Evolutionary conservation across 139 green algal species (phyloP), one percentile per base, ranked within the genome.

Genomic region (Ettlia oleoabundans): DNA sequence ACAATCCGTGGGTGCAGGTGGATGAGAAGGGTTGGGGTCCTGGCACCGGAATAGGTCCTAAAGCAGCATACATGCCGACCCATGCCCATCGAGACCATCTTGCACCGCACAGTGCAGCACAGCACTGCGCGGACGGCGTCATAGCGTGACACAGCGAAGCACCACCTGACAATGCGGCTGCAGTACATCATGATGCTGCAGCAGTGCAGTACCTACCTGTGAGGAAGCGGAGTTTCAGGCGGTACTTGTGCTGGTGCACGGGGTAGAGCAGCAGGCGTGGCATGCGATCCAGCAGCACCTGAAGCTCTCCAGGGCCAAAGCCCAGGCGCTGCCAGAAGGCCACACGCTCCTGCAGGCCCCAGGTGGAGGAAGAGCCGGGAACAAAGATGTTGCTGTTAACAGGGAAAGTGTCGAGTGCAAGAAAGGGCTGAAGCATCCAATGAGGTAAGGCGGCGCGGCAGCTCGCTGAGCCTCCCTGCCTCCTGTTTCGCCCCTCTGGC

Each of bases 151-250:
- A n/a, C n/a, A 63, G 15, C n/a, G 30, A 43, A 6, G 7, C 4
- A 19, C 0, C 47, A 63, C 7, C 68, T 21, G 7, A 35, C 3
- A 41, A 10, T 42, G n/a, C 70, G 30, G 15, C 40, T 18, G 21
- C 24, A 18, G 26, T 65, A 1, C 71, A 78, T 15, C 55, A 28
- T 15, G 18, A n/a, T 15, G 18, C 5, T 9, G 21, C 5, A 22
- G 32, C 51, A 26, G 26, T 26, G 33, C 41, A 6, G 18, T n/a
- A n/a, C 75, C 0, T 19, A 71, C 62, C 42, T 0, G 7, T 35
- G 64, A 88, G 72, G 78, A 86, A 86, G 30, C 30, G 8, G 9
- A 88, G 70, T 41, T 88, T 88, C 30, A 40, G 41, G 18, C 76
- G 80, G 62, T 83, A 84, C 42, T 88, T 82, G n/a, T 40, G 62